Percentiles rank a stretch among this genome's conserved stretches.
These are phyloP conservation scores for Leishmania arabica DNA, from an alignment of 208 protist species.

Conservation along the genomic window DNA sequence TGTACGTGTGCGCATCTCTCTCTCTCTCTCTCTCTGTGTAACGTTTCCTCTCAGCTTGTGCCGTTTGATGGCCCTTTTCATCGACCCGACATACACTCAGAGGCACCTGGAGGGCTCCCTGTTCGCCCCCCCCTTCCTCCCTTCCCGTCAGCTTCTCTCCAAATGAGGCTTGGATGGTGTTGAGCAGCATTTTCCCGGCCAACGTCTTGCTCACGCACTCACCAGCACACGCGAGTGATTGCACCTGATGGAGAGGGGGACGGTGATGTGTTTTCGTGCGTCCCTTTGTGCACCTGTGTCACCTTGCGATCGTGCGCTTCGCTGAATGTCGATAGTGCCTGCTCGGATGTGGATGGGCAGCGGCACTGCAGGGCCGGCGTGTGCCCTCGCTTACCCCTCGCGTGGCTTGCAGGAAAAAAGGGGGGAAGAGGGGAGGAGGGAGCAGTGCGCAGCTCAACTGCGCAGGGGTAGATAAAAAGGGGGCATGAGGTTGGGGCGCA, in stretches of 20 bases:
- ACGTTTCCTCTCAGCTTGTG: neutral
- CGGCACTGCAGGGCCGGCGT: neutral
- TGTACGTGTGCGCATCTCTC: neutral
- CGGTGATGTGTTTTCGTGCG: neutral
- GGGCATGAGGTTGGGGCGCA: neutral
- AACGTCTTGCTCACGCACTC: neutral
- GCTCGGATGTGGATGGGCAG: neutral
- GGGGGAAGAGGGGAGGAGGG: neutral
- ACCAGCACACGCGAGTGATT: neutral
- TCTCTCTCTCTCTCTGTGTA: neutral
- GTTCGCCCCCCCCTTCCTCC: neutral
- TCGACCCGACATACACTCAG: neutral
- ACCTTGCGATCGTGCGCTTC: neutral
- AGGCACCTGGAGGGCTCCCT: neutral
- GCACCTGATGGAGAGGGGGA: neutral
- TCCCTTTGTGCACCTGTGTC: neutral
- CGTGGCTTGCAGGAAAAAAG: neutral
- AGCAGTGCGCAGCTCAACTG: neutral
- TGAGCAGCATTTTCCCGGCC: neutral
- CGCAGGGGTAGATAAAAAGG: neutral
- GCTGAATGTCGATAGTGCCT: neutral
- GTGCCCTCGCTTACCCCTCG: neutral
- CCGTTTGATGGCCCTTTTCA: neutral
- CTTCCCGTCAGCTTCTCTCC: neutral
- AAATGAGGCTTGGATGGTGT: neutral